A percentile compares a stretch with the other conserved stretches of the same genome.
phyloP scores from a whole-genome alignment of 129 eudicot genomes.

The Flaveria brownii region DNA sequence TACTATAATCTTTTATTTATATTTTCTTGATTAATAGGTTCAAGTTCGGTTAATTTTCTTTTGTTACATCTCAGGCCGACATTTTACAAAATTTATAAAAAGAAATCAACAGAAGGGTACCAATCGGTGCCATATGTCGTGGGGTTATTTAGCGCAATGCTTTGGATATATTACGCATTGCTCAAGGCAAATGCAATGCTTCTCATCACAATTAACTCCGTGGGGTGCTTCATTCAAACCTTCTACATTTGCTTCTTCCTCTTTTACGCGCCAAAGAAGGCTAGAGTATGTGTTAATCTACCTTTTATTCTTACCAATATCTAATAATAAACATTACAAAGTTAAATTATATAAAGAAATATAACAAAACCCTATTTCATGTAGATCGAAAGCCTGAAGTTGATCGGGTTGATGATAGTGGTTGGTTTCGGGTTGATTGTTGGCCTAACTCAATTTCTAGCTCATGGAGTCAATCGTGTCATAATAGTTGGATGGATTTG shows the following conservation, averaged over 20 bases:
- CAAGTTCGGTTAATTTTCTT: not conserved
- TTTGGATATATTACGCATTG: slow-evolving; percentile 74
- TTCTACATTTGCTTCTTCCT: slow-evolving; percentile 66
- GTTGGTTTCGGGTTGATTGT: slow-evolving; percentile 68
- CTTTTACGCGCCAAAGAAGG: slow-evolving; percentile 57
- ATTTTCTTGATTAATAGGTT: not conserved
- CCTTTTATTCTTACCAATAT: not conserved
- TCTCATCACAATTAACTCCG: slow-evolving; percentile 71
- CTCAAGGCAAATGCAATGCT: slow-evolving; percentile 54
- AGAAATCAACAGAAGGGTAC: slow-evolving; percentile 75
- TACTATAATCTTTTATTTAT: not conserved
- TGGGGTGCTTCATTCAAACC: slow-evolving; percentile 66
- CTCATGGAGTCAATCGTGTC: slow-evolving; percentile 43
- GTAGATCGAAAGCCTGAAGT: slow-evolving; percentile 56
- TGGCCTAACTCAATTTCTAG: slow-evolving; percentile 49
- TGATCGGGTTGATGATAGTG: slow-evolving; percentile 43
- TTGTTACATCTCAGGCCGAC: slow-evolving; percentile 52
- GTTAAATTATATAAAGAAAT: not conserved
- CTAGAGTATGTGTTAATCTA: slow-evolving; percentile 39
- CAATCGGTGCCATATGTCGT: slow-evolving; percentile 79
- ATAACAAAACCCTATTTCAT: not conserved
- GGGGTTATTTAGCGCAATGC: slow-evolving; percentile 71
- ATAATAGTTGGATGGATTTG: slow-evolving; percentile 83
- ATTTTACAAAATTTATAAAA: slow-evolving; percentile 62
- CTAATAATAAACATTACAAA: not conserved